Conservation (phyloP, 148 eudicot genomes). For the Euryodendron excelsum region DNA sequence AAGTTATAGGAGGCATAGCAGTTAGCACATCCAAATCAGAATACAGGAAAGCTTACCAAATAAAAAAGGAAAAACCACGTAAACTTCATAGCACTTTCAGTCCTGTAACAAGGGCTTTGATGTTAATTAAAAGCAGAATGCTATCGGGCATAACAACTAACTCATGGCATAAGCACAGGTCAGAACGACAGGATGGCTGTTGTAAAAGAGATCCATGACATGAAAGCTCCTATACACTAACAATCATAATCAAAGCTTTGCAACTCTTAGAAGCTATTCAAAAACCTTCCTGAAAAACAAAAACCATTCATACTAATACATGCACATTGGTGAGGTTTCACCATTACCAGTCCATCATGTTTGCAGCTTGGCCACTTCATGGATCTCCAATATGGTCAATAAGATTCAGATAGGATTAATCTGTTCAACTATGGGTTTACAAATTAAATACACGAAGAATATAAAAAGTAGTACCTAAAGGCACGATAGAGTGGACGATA, state of each 20-base stretch:
- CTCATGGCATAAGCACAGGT: neutral
- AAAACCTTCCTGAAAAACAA: neutral
- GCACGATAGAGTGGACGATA: slow-evolving; percentile 90
- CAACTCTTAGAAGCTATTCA: neutral
- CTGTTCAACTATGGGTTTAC: neutral
- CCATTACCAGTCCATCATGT: neutral
- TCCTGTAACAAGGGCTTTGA: slow-evolving; percentile 40
- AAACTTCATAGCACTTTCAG: slow-evolving; percentile 72
- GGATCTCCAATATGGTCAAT: neutral
- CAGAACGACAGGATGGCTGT: neutral
- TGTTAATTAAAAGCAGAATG: neutral
- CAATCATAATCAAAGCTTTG: neutral
- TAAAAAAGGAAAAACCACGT: slow-evolving; percentile 81
- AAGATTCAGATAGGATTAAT: neutral
- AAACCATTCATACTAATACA: neutral
- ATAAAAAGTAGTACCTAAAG: slow-evolving; percentile 53
- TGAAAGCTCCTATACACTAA: neutral
- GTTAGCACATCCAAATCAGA: neutral
- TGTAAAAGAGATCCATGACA: neutral
- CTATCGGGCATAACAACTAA: neutral
- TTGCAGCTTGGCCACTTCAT: neutral
- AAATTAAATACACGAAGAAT: neutral
- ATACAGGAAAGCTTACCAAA: slow-evolving; percentile 37
- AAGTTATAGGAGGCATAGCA: neutral
- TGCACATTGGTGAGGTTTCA: neutral